Conservation (phyloP, 2,329 filamentous ascomycete genomes). For the Rasamsonia emersonii region DNA sequence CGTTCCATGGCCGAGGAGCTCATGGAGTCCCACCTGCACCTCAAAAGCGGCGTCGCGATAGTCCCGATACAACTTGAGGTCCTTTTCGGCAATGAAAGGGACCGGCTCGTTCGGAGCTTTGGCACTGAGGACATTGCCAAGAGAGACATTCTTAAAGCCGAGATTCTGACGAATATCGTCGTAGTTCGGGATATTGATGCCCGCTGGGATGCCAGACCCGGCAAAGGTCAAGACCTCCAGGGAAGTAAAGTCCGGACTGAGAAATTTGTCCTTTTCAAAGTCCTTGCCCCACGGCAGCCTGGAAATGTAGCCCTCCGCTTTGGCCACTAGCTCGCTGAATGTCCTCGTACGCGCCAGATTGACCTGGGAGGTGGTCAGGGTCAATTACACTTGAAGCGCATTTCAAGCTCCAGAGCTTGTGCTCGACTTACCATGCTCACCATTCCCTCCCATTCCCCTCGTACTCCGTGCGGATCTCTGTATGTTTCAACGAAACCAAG, state of each 20-base stretch:
- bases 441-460: constrained; percentile 81
- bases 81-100: constrained; percentile 74
- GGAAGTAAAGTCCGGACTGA: constrained; percentile 91
- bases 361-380: no score
- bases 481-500: constrained; percentile 83
- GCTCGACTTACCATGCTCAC: constrained; percentile 49
- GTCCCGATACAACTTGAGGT: constrained; percentile 69
- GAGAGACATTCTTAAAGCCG: constrained; percentile 64
- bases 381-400: no score
- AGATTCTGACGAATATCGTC: constrained; percentile 53
- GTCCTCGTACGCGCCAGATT: constrained; percentile 85
- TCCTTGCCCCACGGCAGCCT: constrained; percentile 78
- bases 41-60: constrained; percentile 86
- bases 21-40: constrained; percentile 90
- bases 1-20: constrained; percentile 80
- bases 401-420: constrained; percentile 2
- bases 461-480: constrained; percentile 69
- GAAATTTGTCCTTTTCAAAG: constrained; percentile 94
- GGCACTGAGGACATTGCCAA: constrained; percentile 86
- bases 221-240: constrained; percentile 83
- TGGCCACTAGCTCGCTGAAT: constrained; percentile 75
- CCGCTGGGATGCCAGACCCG: constrained; percentile 53
- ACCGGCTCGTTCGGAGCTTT: constrained; percentile 89
- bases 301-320: constrained; percentile 74
- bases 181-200: constrained; percentile 51